phyloP scores from a whole-genome alignment of 2,329 filamentous ascomycete species.

The Bipolaris zeicola region DNA sequence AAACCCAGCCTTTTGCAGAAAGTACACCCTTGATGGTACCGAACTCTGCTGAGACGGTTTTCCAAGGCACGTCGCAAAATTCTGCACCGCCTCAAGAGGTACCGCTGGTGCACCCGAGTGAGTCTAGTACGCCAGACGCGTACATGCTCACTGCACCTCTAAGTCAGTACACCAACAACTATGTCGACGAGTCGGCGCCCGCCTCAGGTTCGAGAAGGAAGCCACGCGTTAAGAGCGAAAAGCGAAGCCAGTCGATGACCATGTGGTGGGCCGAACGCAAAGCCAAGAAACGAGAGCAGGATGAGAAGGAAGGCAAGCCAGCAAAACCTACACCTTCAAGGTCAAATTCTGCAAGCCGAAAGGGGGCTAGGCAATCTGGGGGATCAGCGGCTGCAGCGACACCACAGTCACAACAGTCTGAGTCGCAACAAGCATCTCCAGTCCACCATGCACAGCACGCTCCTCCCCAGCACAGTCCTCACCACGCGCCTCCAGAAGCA shows the following conservation, averaged over 20 bases:
- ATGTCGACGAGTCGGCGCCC: constrained; percentile 36
- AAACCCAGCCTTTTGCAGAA: constrained; percentile 32
- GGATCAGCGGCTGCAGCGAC: constrained; percentile 26
- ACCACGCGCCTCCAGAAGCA: constrained; percentile 27
- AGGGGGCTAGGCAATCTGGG: constrained; percentile 28
- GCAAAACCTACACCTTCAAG: constrained; percentile 28
- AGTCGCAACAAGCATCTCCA: constrained; percentile 25
- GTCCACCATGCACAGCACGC: constrained; percentile 19
- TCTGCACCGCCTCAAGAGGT: constrained; percentile 25
- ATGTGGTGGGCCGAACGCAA: constrained; percentile 56
- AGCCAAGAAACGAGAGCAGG: constrained; percentile 43
- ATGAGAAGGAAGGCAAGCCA: constrained; percentile 35
- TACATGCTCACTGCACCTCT: constrained; percentile 46
- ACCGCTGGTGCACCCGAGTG: constrained; percentile 24
- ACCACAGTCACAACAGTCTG: constrained; percentile 20
- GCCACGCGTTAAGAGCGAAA: constrained; percentile 51
- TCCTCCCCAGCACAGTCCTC: constrained; percentile 20
- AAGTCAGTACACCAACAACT: constrained; percentile 40
- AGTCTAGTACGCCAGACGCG: constrained; percentile 38
- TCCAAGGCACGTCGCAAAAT: constrained; percentile 44
- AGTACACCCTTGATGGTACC: constrained; percentile 27
- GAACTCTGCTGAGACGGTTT: constrained; percentile 42
- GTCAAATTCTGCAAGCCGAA: constrained; percentile 33
- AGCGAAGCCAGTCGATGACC: constrained; percentile 53
- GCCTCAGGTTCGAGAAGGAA: constrained; percentile 40